These are phyloP conservation scores for Diplocarpon mali DNA, from an alignment of 2,329 filamentous ascomycete genomes.

Conservation along the genomic window DNA sequence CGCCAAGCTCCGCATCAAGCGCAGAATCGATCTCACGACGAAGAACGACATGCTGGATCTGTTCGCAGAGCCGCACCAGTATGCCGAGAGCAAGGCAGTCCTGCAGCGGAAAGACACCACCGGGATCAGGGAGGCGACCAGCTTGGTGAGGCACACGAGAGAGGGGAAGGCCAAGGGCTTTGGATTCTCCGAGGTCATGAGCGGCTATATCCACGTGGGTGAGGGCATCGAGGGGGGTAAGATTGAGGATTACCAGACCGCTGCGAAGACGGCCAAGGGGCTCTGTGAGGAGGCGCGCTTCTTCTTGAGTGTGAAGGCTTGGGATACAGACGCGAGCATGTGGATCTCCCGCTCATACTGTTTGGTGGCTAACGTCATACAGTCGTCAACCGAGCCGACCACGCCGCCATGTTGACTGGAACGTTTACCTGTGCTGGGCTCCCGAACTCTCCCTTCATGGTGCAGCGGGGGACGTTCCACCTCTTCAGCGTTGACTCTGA, in stretches of 20 bases:
- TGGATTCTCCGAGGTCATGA: constrained; percentile 55
- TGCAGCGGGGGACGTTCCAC: constrained; percentile 45
- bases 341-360: not conserved
- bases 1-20: constrained; percentile 31
- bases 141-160: constrained; percentile 26
- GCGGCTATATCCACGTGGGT: constrained; percentile 44
- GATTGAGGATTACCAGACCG: constrained; percentile 41
- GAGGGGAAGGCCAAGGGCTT: constrained; percentile 35
- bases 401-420: constrained; percentile 44
- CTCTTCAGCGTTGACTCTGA: constrained; percentile 43
- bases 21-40: constrained; percentile 33
- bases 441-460: constrained; percentile 47
- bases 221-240: constrained; percentile 33
- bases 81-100: constrained; percentile 6
- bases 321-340: constrained; percentile 36
- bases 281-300: constrained; percentile 45
- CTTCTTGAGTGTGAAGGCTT: constrained; percentile 46
- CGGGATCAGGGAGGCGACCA: constrained; percentile 32
- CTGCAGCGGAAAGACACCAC: constrained; percentile 14
- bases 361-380: not conserved
- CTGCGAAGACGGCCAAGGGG: constrained; percentile 40
- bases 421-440: constrained; percentile 46
- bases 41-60: constrained; percentile 42
- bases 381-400: constrained; percentile 36
- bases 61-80: constrained; percentile 37